Evolutionary conservation across 2,329 filamentous ascomycete species (phyloP).

Genomic region (Blastomyces parvus): DNA sequence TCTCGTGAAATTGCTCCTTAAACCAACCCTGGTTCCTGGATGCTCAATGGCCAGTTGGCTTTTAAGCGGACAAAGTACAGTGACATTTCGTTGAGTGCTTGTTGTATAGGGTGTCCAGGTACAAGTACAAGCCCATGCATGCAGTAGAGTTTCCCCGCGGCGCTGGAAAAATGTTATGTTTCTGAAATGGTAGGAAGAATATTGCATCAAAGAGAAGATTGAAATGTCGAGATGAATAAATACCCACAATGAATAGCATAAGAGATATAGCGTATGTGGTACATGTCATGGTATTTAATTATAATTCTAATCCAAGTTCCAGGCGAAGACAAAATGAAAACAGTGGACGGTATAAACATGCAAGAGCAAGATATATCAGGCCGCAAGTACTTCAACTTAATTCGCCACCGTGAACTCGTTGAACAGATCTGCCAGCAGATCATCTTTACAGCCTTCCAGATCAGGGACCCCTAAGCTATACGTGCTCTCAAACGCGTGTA

Average conservation of each 20-base stretch:
- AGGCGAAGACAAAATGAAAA: neutral
- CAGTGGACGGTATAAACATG: neutral
- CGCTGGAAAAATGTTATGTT: neutral
- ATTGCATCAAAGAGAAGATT: neutral
- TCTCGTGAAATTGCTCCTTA: neutral
- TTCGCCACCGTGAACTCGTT: constrained; percentile 56
- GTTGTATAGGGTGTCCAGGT: neutral
- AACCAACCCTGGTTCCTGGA: neutral
- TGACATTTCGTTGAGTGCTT: neutral
- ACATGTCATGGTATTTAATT: neutral
- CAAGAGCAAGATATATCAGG: neutral
- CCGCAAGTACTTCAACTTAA: constrained; percentile 11
- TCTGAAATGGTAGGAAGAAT: neutral
- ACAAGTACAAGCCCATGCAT: neutral
- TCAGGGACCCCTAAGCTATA: constrained; percentile 73
- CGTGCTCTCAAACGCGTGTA: constrained; percentile 84
- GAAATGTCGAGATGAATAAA: neutral
- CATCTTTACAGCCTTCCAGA: constrained; percentile 51
- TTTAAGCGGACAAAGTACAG: neutral
- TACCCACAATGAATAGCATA: neutral
- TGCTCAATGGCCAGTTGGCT: neutral
- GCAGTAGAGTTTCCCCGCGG: no score
- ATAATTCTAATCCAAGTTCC: neutral
- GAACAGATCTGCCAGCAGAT: constrained; percentile 65
- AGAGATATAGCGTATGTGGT: neutral